Base-by-base conservation (phyloP, 768 basidiomycete species). In the Amanita polypyramis region DNA sequence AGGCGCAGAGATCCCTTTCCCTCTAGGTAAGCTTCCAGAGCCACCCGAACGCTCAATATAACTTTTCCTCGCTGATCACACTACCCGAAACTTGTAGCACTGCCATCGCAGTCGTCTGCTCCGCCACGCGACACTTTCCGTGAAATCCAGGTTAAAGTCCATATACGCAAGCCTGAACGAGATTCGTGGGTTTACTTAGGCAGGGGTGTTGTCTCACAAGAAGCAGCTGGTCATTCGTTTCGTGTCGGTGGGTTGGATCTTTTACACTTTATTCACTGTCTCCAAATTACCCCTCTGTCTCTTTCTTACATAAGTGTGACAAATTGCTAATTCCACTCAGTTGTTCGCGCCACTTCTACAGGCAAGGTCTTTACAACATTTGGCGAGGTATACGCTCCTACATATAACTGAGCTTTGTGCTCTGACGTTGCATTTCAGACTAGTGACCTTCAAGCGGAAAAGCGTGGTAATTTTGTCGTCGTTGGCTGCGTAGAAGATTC, bases 391-490 rank as follows among this genome's bases (percentile, higher is more conserved):
- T 52, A 75, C 63, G 10, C 29, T 17, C 19, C 25, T n/a, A 9
- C 6, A 11, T 19, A 11, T n/a, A n/a, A 12, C 32, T 21, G 12
- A 14, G 21, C 23, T 19, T 45, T n/a, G 17, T 29, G n/a, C 36
- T n/a, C 44, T 20, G n/a, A 23, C 12, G 33, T 14, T 30, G 17
- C 17, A 20, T 15, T 29, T 42, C 39, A 85, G 82, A 59, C 69
- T 19, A 77, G 77, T 49, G 81, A 89, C 59, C 65, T 90, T 32
- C 85, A 89, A 67, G 87, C 86, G 14, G 88, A 91, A 65, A 86
- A 85, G 64, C 76, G 88, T 53, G 88, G 88, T 45, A 90, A 89
- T 60, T 91, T 91, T 58, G 81, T 91, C 17, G 85, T 91, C 21
- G 76, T 91, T 46, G 82, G 84, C 36, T 84, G 82, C 47, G 79